Percentiles rank a stretch among this genome's conserved stretches.
Conservation (phyloP, 2,329 filamentous ascomycete genomes). For the Xylaria sp. region DNA sequence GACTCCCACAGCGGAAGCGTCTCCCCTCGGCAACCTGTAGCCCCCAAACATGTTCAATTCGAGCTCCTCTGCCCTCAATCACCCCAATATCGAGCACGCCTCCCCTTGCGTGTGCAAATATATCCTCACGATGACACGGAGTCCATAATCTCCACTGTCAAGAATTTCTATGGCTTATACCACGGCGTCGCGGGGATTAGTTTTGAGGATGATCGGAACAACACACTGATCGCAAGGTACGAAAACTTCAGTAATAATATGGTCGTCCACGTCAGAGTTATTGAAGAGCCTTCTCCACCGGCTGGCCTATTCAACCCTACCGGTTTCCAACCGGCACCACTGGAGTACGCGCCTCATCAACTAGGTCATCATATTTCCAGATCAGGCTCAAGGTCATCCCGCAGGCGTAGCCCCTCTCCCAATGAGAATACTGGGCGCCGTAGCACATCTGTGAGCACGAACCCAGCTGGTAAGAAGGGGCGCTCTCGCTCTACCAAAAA, state of each 20-base stretch:
- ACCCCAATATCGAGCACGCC: constrained; percentile 75
- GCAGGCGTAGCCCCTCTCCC: constrained; percentile 83
- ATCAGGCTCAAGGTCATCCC: constrained; percentile 75
- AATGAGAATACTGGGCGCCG: constrained; percentile 75
- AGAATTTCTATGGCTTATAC: constrained; percentile 98
- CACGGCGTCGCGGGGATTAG: constrained; percentile 86
- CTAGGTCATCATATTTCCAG: constrained; percentile 72
- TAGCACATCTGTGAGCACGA: constrained; percentile 76
- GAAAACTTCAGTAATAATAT: constrained; percentile 95
- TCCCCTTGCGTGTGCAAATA: constrained; percentile 90
- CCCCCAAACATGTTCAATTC: constrained; percentile 81
- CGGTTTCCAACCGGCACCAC: constrained; percentile 62
- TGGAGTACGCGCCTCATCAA: constrained; percentile 61
- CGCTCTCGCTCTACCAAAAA: constrained; percentile 77
- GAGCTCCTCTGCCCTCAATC: constrained; percentile 77
- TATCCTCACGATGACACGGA: constrained; percentile 96
- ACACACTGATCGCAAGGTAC: constrained; percentile 92
- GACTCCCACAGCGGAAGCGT: constrained; percentile 57
- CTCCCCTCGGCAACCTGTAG: constrained; percentile 60
- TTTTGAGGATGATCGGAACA: constrained; percentile 91
- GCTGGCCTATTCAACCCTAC: constrained; percentile 63
- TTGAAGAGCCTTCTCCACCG: constrained; percentile 66
- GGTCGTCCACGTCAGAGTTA: constrained; percentile 91
- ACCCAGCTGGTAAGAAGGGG: constrained; percentile 68
- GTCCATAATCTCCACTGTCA: constrained; percentile 97